These are phyloP conservation scores for Aspergillus ibericus DNA, from an alignment of 2,329 filamentous ascomycete species.

Conservation along the genomic window DNA sequence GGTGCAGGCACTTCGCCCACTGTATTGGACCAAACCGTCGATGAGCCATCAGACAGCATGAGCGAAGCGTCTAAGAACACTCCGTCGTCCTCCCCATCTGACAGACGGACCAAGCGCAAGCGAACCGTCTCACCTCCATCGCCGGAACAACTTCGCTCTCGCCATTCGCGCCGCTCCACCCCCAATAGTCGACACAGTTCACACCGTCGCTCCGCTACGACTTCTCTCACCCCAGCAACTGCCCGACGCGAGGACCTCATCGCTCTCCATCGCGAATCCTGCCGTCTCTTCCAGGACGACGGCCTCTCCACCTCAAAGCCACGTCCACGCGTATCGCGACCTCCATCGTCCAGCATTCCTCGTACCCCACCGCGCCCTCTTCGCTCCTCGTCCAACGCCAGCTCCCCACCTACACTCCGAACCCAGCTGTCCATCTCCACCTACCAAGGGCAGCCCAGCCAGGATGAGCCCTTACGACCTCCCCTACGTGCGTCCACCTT, in stretches of 20 bases:
- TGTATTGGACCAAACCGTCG: background rate
- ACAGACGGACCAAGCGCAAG: constrained; percentile 18
- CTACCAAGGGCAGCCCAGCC: constrained; percentile 4
- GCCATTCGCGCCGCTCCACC: constrained; percentile 32
- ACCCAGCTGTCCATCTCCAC: constrained; percentile 10
- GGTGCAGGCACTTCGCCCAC: background rate
- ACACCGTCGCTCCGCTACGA: constrained; percentile 28
- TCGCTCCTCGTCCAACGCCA: constrained; percentile 15
- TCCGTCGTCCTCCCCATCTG: background rate
- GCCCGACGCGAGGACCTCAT: constrained; percentile 37
- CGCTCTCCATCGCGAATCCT: constrained; percentile 42
- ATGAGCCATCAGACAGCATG: constrained; percentile 8
- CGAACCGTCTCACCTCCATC: constrained; percentile 31
- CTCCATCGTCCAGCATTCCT: constrained; percentile 7
- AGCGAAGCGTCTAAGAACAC: constrained; percentile 6
- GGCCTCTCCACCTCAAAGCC: background rate
- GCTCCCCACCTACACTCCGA: constrained; percentile 13
- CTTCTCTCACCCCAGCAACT: constrained; percentile 26
- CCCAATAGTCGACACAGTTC: constrained; percentile 31
- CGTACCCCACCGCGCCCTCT: constrained; percentile 2
- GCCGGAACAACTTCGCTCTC: constrained; percentile 29
- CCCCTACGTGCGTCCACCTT: constrained; percentile 5
- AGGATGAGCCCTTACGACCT: background rate
- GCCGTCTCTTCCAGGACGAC: constrained; percentile 39
- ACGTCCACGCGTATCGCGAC: background rate